Evolutionary conservation across 2,329 filamentous ascomycete species (phyloP).

Genomic region (Aureobasidium sp.): DNA sequence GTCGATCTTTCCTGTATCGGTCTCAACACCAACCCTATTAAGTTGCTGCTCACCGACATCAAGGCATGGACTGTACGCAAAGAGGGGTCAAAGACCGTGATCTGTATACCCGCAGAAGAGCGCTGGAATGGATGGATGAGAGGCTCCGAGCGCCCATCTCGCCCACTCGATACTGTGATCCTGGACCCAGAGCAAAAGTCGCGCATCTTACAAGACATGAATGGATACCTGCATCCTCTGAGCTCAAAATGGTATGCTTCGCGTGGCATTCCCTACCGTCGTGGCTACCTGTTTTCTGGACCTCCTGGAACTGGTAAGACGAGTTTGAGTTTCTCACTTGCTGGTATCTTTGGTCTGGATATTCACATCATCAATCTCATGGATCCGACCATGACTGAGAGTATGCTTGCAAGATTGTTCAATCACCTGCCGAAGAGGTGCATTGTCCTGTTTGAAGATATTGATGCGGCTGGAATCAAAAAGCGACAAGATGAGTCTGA

Average conservation of each 20-base stretch:
- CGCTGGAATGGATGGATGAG: constrained; percentile 32
- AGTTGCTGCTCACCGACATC: constrained; percentile 35
- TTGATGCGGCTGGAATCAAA: constrained; percentile 38
- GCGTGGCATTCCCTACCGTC: constrained; percentile 74
- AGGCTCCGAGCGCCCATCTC: constrained; percentile 48
- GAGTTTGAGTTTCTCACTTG: constrained; percentile 32
- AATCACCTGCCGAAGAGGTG: constrained; percentile 34
- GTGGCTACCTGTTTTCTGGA: constrained; percentile 74
- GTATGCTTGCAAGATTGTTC: constrained; percentile 44
- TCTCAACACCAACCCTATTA: constrained; percentile 39
- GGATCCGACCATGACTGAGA: constrained; percentile 67
- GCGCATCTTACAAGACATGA: constrained; percentile 60
- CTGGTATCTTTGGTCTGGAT: constrained; percentile 38
- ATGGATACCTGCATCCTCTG: constrained; percentile 65
- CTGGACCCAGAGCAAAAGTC: constrained; percentile 60
- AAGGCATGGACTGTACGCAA: constrained; percentile 36
- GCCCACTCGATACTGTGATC: constrained; percentile 68
- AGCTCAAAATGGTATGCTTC: constrained; percentile 75
- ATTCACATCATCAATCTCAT: constrained; percentile 38
- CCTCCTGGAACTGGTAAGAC: constrained; percentile 40
- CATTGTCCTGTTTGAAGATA: constrained; percentile 39
- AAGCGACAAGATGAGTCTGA: constrained; percentile 19
- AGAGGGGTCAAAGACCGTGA: constrained; percentile 35
- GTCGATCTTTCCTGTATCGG: constrained; percentile 40
- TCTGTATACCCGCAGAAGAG: constrained; percentile 33